phyloP scores from a whole-genome alignment of 331 rosid genomes.

The Rhamnella rubrinervis region DNA sequence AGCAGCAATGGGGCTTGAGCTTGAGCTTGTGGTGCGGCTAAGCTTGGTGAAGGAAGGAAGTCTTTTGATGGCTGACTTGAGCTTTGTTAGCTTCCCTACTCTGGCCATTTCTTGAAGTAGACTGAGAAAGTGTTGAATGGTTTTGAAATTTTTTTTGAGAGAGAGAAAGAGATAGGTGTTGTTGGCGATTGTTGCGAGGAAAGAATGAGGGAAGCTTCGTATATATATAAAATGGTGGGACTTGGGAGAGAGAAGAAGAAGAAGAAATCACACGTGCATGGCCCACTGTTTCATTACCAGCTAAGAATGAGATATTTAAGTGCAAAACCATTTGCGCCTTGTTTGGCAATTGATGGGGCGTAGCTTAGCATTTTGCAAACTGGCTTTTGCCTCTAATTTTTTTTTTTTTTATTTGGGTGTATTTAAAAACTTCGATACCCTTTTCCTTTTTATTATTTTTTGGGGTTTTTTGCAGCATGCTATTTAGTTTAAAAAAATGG shows the following conservation, averaged over 20 bases:
- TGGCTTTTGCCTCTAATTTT: not conserved
- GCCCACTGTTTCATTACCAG: slow-evolving; percentile 75
- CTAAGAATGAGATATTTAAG: slow-evolving; percentile 54
- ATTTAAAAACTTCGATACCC: not conserved
- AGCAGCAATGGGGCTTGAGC: slow-evolving; percentile 30
- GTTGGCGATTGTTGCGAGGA: slow-evolving; percentile 19
- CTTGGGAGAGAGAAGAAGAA: not conserved
- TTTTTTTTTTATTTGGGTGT: not conserved
- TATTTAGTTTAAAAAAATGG: too few relatives aligned
- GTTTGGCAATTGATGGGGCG: slow-evolving; percentile 34
- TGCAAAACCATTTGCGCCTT: slow-evolving; percentile 43
- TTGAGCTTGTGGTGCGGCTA: slow-evolving; percentile 44
- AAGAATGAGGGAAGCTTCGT: slow-evolving; percentile 37
- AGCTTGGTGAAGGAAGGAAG: slow-evolving; percentile 81
- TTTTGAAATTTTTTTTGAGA: not conserved
- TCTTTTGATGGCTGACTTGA: slow-evolving; percentile 76
- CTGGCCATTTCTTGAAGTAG: slow-evolving; percentile 53
- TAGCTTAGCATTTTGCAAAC: slow-evolving; percentile 12
- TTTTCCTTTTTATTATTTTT: not conserved
- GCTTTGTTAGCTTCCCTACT: slow-evolving; percentile 70
- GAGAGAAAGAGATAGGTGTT: not conserved
- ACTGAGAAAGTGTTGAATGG: slow-evolving; percentile 30
- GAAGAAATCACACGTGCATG: slow-evolving; percentile 33
- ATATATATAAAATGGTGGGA: slow-evolving; percentile 34
- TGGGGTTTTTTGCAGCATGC: too few relatives aligned